phyloP scores from a whole-genome alignment of 1,284 basidiomycete species.

The Wolfiporia cocos region DNA sequence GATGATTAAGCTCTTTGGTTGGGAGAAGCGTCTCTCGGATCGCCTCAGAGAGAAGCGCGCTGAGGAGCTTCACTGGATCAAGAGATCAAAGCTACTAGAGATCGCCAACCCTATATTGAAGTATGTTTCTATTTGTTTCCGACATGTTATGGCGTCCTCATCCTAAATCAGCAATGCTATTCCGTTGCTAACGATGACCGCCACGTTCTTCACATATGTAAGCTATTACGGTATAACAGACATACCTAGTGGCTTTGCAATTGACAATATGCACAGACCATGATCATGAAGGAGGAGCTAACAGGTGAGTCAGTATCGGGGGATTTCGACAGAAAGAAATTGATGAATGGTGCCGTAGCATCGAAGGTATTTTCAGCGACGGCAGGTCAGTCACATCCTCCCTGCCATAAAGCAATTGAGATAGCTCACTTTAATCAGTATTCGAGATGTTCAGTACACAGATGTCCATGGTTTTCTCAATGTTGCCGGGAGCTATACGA shows the following conservation, averaged over 20 bases:
- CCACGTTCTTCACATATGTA: slow-evolving; percentile 58
- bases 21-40: slow-evolving; percentile 41
- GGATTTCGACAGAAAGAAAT: no score
- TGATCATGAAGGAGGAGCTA: slow-evolving; percentile 27
- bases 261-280: slow-evolving; percentile 22
- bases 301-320: slow-evolving; percentile 21
- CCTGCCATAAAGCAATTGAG: background rate
- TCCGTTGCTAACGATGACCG: slow-evolving; percentile 60
- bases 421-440: slow-evolving; percentile 16
- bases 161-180: slow-evolving; percentile 44
- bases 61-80: slow-evolving; percentile 47
- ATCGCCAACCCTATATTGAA: slow-evolving; percentile 28
- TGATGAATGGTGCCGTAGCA: no score
- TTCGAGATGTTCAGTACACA: slow-evolving; percentile 32
- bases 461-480: slow-evolving; percentile 26
- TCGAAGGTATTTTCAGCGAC: slow-evolving; percentile 36
- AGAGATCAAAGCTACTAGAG: slow-evolving; percentile 33
- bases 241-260: background rate
- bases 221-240: slow-evolving; percentile 10
- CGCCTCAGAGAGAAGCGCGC: slow-evolving; percentile 42
- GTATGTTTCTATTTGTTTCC: slow-evolving; percentile 20
- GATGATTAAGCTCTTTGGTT: slow-evolving; percentile 46
- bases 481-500: slow-evolving; percentile 27
- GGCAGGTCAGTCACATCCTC: slow-evolving; percentile 20
- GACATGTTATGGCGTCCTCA: background rate